Evolutionary conservation across 805 yeast genomes (phyloP).

Genomic region (Yarrowia osloensis): DNA sequence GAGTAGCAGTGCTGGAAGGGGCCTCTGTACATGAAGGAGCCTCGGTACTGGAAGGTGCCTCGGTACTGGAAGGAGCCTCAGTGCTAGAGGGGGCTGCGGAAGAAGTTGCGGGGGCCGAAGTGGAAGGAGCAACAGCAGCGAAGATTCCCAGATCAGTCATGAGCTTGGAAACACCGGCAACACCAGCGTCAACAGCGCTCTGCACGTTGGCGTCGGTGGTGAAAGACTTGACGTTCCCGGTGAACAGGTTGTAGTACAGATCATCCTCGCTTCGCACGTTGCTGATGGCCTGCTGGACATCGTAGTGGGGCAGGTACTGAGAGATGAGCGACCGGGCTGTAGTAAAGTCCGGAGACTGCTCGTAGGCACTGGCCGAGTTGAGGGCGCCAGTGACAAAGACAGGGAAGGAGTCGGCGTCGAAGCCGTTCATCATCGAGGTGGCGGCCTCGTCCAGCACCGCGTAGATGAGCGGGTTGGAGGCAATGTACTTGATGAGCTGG

Average conservation of each 20-base stretch:
- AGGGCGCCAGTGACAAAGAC: conserved; percentile 15
- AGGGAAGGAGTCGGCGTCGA: neutral
- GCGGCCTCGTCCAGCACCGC: neutral
- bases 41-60: neutral
- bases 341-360: conserved; percentile 14
- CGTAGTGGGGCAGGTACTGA: conserved; percentile 8
- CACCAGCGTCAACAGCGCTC: neutral
- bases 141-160: conserved; percentile 5
- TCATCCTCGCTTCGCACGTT: neutral
- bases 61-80: neutral
- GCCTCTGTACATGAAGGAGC: neutral
- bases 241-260: conserved; percentile 15
- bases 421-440: neutral
- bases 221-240: neutral
- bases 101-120: too few relatives aligned
- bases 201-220: neutral
- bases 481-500: conserved; percentile 23
- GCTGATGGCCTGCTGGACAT: conserved; percentile 5
- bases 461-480: conserved; percentile 2
- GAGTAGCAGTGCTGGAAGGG: neutral
- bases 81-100: neutral
- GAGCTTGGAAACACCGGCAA: conserved; percentile 1
- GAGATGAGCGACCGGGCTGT: neutral
- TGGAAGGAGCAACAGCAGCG: neutral
- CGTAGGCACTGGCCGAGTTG: neutral